These are phyloP conservation scores for Corymbia maculata DNA, from an alignment of 345 rosid species.

Conservation along the genomic window DNA sequence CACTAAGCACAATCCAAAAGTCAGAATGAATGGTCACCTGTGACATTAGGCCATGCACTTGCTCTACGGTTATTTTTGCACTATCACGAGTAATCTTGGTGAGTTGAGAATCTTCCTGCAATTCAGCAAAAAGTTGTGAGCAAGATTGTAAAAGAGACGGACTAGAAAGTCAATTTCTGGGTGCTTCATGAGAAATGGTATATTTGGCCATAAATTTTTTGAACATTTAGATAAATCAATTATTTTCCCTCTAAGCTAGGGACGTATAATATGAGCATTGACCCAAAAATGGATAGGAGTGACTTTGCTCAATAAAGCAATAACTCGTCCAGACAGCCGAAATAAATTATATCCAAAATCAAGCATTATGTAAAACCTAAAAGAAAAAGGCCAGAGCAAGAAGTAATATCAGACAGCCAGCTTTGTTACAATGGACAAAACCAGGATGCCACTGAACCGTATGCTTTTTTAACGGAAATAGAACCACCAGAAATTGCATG, in stretches of 20 bases:
- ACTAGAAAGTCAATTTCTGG: neutral
- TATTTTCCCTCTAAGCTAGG: neutral
- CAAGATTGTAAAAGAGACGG: neutral
- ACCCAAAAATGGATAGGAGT: neutral
- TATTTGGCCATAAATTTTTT: neutral
- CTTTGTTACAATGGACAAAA: neutral
- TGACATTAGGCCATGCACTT: constrained; percentile 97
- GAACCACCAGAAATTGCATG: neutral
- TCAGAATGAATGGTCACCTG: constrained; percentile 47
- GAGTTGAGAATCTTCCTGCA: constrained; percentile 94
- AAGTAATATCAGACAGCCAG: neutral
- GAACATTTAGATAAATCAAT: neutral
- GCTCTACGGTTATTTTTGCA: constrained; percentile 95
- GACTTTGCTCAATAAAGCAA: neutral
- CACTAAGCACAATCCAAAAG: neutral
- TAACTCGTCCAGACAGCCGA: neutral
- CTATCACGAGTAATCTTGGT: constrained; percentile 98
- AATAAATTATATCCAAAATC: neutral
- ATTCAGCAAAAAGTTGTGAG: neutral
- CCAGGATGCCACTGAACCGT: neutral
- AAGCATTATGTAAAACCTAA: neutral
- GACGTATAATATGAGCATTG: neutral
- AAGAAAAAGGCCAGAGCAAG: neutral
- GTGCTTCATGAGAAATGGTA: neutral
- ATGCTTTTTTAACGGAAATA: neutral